These are phyloP conservation scores for Babesia bigemina DNA, from an alignment of 169 alveolate species.

Conservation along the genomic window DNA sequence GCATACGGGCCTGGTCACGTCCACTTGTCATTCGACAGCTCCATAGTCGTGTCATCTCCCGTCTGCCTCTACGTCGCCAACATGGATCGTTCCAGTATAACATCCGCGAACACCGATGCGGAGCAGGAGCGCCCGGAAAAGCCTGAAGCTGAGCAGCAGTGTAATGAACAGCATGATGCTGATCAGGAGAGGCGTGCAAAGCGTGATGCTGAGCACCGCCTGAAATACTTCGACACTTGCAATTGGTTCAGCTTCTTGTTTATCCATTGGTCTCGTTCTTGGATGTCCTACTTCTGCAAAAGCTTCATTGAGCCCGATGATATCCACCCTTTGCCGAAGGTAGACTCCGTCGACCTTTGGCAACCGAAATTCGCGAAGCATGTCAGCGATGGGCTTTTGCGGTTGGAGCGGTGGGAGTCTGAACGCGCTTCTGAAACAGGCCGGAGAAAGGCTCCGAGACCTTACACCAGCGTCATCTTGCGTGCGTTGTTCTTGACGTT, in stretches of 20 bases:
- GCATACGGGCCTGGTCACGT: no score
- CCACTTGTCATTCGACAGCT: no score
- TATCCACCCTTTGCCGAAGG: conserved; percentile 33
- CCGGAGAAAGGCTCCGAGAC: background rate
- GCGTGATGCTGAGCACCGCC: background rate
- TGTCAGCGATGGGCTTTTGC: conserved; percentile 51
- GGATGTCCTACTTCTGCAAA: conserved; percentile 13
- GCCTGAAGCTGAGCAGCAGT: no score
- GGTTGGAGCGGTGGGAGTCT: conserved; percentile 14
- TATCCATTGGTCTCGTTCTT: conserved; percentile 2
- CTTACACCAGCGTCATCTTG: conserved; percentile 20
- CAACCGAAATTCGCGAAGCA: conserved; percentile 58
- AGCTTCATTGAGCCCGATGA: background rate
- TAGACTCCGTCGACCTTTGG: conserved; percentile 36
- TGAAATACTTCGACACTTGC: conserved; percentile 12
- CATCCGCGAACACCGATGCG: no score
- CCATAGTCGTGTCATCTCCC: no score
- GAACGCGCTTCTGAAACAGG: background rate
- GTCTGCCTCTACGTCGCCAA: no score
- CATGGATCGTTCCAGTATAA: no score
- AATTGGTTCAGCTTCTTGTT: conserved; percentile 7
- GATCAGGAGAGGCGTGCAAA: background rate
- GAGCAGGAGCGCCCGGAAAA: no score
- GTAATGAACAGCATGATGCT: no score
- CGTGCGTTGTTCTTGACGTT: conserved; percentile 43